Conservation (phyloP, 768 basidiomycete species). For the Baorangia bicolor region DNA sequence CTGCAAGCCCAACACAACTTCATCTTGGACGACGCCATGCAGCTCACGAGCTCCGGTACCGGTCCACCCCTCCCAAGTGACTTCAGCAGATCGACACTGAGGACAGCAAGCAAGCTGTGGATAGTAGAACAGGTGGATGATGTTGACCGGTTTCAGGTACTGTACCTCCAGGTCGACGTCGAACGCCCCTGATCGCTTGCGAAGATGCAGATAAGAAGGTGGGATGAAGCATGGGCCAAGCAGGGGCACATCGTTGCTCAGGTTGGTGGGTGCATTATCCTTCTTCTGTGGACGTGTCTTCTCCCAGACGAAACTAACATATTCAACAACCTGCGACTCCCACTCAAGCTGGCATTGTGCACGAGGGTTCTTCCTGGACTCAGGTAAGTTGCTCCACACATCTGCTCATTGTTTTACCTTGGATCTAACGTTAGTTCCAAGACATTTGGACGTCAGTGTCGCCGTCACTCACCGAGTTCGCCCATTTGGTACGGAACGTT, state of each 20-base stretch:
- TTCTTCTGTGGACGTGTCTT: neutral
- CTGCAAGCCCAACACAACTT: neutral
- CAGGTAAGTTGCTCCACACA: neutral
- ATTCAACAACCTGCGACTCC: neutral
- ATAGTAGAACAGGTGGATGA: neutral
- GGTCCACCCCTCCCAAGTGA: neutral
- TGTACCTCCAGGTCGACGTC: neutral
- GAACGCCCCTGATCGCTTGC: neutral
- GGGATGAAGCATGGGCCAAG: neutral
- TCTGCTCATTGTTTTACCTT: neutral
- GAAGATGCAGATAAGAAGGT: neutral
- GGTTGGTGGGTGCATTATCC: neutral
- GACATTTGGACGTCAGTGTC: too few species aligned
- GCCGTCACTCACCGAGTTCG: too few species aligned
- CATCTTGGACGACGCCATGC: neutral
- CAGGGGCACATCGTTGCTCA: neutral
- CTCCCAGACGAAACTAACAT: neutral
- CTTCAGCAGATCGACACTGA: neutral
- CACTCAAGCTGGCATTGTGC: neutral
- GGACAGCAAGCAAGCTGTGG: neutral
- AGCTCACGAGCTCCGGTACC: neutral
- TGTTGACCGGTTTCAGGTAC: neutral
- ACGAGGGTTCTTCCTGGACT: neutral
- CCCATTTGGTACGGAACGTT: too few species aligned
- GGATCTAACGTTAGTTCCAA: too few species aligned